Evolutionary conservation across 306 rosid genomes (phyloP).

Genomic region (Senna tora): DNA sequence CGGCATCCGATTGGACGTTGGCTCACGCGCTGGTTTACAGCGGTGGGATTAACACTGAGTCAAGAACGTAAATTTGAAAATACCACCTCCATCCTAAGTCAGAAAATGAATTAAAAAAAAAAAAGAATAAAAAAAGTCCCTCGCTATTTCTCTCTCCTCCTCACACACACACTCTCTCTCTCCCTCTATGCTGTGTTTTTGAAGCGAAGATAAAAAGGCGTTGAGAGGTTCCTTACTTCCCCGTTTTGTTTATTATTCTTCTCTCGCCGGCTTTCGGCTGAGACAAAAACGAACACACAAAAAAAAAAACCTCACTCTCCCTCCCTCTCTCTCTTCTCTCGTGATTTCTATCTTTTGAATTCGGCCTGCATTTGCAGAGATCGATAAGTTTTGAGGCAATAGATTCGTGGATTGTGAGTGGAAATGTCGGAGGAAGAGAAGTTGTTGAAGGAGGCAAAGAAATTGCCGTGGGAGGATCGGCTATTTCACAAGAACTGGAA

Average conservation of each 20-base stretch:
- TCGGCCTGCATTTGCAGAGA: slow-evolving; percentile 33
- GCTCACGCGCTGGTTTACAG: slow-evolving; percentile 12
- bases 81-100: slow-evolving; percentile 38
- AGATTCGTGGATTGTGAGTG: slow-evolving; percentile 22
- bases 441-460: slow-evolving; percentile 94
- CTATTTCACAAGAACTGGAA: slow-evolving; percentile 96
- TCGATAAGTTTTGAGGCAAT: slow-evolving; percentile 36
- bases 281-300: neutral
- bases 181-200: slow-evolving; percentile 41
- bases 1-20: neutral
- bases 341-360: slow-evolving; percentile 34
- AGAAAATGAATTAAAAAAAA: neutral
- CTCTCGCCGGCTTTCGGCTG: slow-evolving; percentile 49
- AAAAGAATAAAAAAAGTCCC: slow-evolving; percentile 10
- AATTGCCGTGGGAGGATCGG: slow-evolving; percentile 99
- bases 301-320: neutral
- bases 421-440: slow-evolving; percentile 95
- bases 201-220: slow-evolving; percentile 52
- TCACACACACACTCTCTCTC: slow-evolving; percentile 9
- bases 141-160: slow-evolving; percentile 5
- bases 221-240: slow-evolving; percentile 27
- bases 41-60: neutral
- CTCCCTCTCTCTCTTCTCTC: neutral
- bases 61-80: slow-evolving; percentile 40
- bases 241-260: slow-evolving; percentile 29